A percentile compares a stretch with the other conserved stretches of the same genome.
phyloP scores from a whole-genome alignment of 140 eudicot species.

The Bidens hawaiensis region DNA sequence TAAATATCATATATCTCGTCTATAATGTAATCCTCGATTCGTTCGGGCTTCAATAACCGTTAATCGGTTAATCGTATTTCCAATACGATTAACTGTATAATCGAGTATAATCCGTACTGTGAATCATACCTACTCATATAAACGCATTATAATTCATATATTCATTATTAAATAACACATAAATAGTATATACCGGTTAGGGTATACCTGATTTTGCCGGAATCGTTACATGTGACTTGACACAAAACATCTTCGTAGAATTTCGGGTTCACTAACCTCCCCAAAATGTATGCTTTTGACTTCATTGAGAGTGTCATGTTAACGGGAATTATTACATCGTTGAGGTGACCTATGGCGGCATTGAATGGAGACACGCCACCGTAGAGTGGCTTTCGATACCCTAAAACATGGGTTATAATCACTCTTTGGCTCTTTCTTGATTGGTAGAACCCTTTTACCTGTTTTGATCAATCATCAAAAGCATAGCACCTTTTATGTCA shows the following conservation, averaged over 20 bases:
- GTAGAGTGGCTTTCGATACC: constrained; percentile 69
- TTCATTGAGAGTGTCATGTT: constrained; percentile 69
- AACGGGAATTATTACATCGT: constrained; percentile 48
- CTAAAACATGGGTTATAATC: constrained; percentile 36
- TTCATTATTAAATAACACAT: no score
- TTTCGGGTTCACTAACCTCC: constrained; percentile 80
- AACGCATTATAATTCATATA: no score
- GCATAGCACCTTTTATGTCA: background rate
- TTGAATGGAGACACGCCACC: constrained; percentile 60
- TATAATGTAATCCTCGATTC: no score
- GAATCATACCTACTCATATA: no score
- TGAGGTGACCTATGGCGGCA: constrained; percentile 43
- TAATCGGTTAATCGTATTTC: no score
- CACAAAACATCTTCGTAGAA: constrained; percentile 60
- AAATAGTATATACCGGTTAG: no score
- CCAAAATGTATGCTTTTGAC: constrained; percentile 75
- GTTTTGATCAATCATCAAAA: constrained; percentile 10
- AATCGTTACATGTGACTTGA: constrained; percentile 51
- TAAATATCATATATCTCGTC: no score
- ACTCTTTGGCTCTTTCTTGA: constrained; percentile 53
- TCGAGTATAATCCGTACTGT: no score
- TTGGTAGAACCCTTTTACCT: constrained; percentile 73
- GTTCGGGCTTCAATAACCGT: no score
- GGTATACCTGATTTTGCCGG: no score
- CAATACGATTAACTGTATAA: no score